Evolutionary conservation across 148 eudicot species (phyloP).

Genomic region (Nyssa sinensis): DNA sequence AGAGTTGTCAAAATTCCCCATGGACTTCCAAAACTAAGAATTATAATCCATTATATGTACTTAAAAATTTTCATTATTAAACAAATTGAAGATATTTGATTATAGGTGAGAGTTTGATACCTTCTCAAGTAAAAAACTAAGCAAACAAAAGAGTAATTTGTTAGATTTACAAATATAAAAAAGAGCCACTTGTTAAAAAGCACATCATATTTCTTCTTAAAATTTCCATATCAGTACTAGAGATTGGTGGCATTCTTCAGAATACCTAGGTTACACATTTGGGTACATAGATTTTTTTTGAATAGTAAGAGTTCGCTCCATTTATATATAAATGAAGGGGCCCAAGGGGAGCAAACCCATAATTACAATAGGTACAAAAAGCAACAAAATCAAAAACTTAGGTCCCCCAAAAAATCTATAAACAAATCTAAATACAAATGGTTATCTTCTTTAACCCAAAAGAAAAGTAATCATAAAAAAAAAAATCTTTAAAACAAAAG

Average conservation of each 20-base stretch:
- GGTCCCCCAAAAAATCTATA: no score
- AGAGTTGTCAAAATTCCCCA: background rate
- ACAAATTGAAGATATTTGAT: background rate
- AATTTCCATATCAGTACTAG: background rate
- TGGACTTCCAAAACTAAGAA: background rate
- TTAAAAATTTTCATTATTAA: background rate
- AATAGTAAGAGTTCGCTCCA: no score
- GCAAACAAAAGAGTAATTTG: background rate
- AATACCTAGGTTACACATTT: background rate
- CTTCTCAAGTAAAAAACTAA: background rate
- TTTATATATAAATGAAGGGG: no score
- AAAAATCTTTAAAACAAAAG: no score
- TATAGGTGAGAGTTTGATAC: background rate
- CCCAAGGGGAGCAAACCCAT: no score
- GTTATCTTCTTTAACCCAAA: no score
- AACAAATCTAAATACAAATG: no score
- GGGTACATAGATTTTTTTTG: no score
- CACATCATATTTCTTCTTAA: background rate
- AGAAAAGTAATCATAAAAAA: no score
- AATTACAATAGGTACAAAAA: no score
- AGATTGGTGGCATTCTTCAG: background rate
- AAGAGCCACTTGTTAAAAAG: conserved; percentile 6
- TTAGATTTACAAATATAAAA: background rate
- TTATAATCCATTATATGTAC: background rate
- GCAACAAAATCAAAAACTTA: no score